Evolutionary conservation across 108 stramenopile species (phyloP), one percentile per base, ranked within the genome.

Genomic region (Mayamaea pseudoterrestris): DNA sequence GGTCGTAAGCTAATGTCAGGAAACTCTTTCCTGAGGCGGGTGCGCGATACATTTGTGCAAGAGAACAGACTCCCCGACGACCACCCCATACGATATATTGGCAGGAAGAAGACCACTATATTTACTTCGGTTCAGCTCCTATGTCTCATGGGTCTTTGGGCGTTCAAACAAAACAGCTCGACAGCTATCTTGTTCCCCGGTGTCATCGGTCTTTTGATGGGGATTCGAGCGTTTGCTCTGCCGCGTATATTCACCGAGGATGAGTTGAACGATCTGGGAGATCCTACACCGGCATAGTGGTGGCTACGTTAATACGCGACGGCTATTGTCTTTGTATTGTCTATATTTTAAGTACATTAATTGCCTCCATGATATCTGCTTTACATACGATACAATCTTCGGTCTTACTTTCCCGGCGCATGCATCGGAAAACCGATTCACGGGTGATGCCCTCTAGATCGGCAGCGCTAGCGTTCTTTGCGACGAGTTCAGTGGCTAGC

Each of bases 161-260:
- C 66, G 6, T 83, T 96, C 55, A 96, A 96, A 57, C 76, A 77
- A 55, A 81, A 87, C 65, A 67, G 69, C 37, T 57, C 76, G 25
- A 96, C 91, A 18, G 78, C 92, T 44, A 90, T 96, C n/a, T 93
- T 96, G 75, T 96, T 96, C 48, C 94, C 94, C 1, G 76, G 80
- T 16, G 84, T 90, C 35, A 96, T 96, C 55, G 89, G 90, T 0
- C 36, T 96, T 48, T 60, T 96, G 18, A 90, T 96, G 77, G 49
- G 74, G 9, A 81, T 93, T 51, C 71, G 94, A 34, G 58, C 68
- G 5, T 59, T 66, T 27, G 41, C 84, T 23, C 61, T 96, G 21
- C 94, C 94, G 0, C 75, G 72, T 25, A 50, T 87, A 24, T 93
- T 93, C 55, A 61, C 66, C 29, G 78, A 87, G 46, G 57, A 69